Percentiles rank a stretch among this genome's conserved stretches.
Conservation (phyloP, 805 yeast species). For the Saccharomyces paradoxus region DNA sequence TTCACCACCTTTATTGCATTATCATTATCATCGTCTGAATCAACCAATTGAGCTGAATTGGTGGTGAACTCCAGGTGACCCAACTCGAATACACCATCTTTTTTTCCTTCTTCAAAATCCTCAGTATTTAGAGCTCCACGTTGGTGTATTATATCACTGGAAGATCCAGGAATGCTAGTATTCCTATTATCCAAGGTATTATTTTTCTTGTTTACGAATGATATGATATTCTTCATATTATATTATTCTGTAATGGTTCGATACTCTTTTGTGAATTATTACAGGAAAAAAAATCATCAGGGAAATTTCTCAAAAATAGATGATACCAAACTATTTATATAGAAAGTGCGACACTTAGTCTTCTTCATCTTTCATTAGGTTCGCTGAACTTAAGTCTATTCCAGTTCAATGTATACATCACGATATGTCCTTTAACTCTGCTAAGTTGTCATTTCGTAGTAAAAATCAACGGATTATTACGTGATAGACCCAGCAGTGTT, state of each 20-base stretch:
- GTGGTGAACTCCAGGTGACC: constrained; percentile 9
- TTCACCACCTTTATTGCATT: not conserved
- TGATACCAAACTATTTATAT: no score
- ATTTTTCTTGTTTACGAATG: not conserved
- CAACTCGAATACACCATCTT: constrained; percentile 3
- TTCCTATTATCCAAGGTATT: not conserved
- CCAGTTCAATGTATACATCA: not conserved
- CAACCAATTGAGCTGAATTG: not conserved
- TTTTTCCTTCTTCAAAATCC: not conserved
- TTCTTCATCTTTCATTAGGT: not conserved
- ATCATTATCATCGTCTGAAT: constrained; percentile 3
- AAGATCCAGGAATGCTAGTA: not conserved
- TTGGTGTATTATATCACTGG: not conserved
- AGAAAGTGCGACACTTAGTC: not conserved
- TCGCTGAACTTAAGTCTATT: not conserved
- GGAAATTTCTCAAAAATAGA: no score
- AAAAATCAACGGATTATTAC: not conserved
- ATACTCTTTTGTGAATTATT: no score
- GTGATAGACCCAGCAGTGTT: not conserved
- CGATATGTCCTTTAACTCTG: not conserved
- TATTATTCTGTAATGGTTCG: not conserved
- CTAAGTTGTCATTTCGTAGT: no score
- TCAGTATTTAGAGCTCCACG: not conserved
- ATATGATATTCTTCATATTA: not conserved
- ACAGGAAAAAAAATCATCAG: not conserved